These are phyloP conservation scores for Colletotrichum sp. DNA, from an alignment of 2,329 filamentous ascomycete species.

Conservation along the genomic window DNA sequence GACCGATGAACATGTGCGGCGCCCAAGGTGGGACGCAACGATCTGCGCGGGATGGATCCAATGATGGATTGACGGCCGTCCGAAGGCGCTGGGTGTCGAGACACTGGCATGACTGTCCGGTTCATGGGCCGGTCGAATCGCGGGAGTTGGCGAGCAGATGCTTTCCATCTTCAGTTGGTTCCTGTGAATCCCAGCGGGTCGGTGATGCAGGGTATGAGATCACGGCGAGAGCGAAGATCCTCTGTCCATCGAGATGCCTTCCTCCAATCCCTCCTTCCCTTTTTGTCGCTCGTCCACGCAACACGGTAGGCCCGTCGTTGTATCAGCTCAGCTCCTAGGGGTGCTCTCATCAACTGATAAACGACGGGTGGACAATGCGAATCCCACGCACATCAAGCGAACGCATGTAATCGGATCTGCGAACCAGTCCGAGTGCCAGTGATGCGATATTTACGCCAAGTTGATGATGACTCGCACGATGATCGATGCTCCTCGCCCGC, in stretches of 20 bases:
- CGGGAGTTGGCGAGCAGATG: background rate
- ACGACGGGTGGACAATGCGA: background rate
- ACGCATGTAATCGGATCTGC: background rate
- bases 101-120: background rate
- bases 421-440: background rate
- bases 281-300: background rate
- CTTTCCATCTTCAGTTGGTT: background rate
- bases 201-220: slow-evolving; percentile 5
- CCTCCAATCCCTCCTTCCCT: background rate
- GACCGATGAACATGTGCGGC: background rate
- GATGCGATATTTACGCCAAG: background rate
- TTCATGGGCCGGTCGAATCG: background rate
- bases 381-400: background rate
- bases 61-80: background rate
- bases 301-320: background rate
- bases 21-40: background rate
- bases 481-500: background rate
- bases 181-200: background rate
- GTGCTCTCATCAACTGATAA: background rate
- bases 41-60: slow-evolving; percentile 9
- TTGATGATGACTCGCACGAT: background rate
- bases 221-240: background rate
- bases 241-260: background rate
- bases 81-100: background rate
- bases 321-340: background rate